Conservation (phyloP, 305 asterid species). For the Rubia balearica region DNA sequence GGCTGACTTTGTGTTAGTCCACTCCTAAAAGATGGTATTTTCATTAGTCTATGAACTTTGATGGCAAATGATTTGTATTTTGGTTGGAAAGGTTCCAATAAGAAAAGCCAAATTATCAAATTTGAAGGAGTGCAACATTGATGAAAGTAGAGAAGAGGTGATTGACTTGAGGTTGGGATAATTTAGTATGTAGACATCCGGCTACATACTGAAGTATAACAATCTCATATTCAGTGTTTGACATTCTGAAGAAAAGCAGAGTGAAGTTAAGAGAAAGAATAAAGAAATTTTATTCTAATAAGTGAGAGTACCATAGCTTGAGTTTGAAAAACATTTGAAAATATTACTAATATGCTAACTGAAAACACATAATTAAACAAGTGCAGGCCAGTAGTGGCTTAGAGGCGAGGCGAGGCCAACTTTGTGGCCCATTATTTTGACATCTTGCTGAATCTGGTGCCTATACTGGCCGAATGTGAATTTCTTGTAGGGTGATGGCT, state of each 20-base stretch:
- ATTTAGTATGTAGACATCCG: neutral
- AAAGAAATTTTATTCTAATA: neutral
- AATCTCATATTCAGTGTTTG: neutral
- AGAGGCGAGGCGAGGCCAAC: constrained; percentile 44
- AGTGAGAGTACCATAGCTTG: neutral
- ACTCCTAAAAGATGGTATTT: too few species aligned
- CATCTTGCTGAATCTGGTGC: constrained; percentile 46
- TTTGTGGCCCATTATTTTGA: constrained; percentile 44
- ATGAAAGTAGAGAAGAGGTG: neutral
- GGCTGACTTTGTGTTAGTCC: too few species aligned
- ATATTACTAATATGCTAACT: neutral
- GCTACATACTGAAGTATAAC: neutral
- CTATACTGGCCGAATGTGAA: constrained; percentile 62
- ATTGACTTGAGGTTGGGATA: neutral
- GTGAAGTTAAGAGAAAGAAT: neutral
- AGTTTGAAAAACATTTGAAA: neutral
- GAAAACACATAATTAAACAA: too few species aligned
- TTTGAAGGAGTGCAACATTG: too few species aligned
- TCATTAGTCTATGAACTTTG: neutral
- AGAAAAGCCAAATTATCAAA: neutral
- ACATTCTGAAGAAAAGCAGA: neutral
- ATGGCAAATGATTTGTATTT: neutral
- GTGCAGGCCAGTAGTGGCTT: neutral
- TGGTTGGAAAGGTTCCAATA: neutral
- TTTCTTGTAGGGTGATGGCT: constrained; percentile 38